Conservation (phyloP, 257 asterid species). For the Henckelia pumila region DNA sequence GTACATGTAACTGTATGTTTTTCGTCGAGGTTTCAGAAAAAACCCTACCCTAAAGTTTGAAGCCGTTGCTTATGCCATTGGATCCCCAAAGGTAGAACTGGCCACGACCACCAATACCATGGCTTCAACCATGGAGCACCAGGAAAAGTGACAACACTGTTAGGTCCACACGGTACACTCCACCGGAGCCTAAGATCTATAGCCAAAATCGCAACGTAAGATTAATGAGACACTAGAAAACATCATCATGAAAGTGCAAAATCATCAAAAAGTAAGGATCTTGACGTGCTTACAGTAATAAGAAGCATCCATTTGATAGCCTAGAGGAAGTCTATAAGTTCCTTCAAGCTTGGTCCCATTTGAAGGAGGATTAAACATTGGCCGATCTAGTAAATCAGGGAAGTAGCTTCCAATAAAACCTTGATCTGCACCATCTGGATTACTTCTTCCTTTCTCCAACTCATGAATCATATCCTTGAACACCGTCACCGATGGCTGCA, state of each 20-base stretch:
- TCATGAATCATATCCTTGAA: constrained; percentile 82
- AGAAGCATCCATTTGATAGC: constrained; percentile 97
- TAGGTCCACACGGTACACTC: constrained; percentile 91
- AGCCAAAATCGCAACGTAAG: constrained; percentile 8
- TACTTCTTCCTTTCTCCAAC: constrained; percentile 51
- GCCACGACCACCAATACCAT: constrained; percentile 99
- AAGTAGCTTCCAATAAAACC: constrained; percentile 79
- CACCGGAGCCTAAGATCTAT: constrained; percentile 79
- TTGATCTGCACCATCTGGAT: constrained; percentile 96
- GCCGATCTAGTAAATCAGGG: constrained; percentile 64
- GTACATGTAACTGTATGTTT: background rate
- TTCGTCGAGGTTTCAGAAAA: background rate
- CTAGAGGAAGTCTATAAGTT: constrained; percentile 72
- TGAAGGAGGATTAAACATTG: constrained; percentile 65
- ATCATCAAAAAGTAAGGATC: background rate
- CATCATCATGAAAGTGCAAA: background rate
- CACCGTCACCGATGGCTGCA: constrained; percentile 71
- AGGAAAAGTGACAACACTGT: constrained; percentile 87
- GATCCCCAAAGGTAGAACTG: constrained; percentile 83
- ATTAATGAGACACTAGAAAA: background rate
- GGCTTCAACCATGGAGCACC: constrained; percentile 90
- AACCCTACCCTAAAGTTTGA: constrained; percentile 69
- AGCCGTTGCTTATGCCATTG: constrained; percentile 76
- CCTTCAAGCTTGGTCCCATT: constrained; percentile 75
- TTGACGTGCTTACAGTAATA: constrained; percentile 65